phyloP scores from a whole-genome alignment of 257 asterid genomes.

The Przewalskia tangutica region DNA sequence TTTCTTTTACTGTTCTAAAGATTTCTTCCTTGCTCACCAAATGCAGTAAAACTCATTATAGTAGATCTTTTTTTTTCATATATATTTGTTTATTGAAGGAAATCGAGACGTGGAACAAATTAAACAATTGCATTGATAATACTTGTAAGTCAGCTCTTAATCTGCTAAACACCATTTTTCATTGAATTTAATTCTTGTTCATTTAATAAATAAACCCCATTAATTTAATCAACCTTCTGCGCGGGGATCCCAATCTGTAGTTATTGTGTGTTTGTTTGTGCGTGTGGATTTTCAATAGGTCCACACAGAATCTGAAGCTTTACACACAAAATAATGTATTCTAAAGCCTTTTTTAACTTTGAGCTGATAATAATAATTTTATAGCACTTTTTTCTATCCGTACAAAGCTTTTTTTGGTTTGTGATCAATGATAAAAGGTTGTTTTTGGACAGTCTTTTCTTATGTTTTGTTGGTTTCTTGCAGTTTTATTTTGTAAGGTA shows the following conservation, averaged over 20 bases:
- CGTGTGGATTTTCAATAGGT: neutral
- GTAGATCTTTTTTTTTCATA: neutral
- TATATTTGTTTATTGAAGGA: slow-evolving; percentile 9
- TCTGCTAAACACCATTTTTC: slow-evolving; percentile 22
- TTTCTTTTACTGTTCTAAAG: neutral
- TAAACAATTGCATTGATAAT: slow-evolving; percentile 1
- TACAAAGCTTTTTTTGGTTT: neutral
- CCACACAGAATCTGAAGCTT: slow-evolving; percentile 11
- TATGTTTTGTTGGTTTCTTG: too few relatives aligned
- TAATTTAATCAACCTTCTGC: neutral
- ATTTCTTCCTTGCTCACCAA: neutral
- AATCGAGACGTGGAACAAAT: slow-evolving; percentile 4
- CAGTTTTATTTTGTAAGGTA: slow-evolving; percentile 21
- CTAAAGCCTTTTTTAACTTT: slow-evolving; percentile 5
- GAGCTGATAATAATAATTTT: neutral
- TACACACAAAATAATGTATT: neutral
- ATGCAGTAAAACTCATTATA: neutral
- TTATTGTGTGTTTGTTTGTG: neutral
- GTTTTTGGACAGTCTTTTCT: neutral
- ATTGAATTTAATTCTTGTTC: neutral
- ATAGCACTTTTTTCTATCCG: neutral
- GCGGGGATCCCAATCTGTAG: slow-evolving; percentile 16
- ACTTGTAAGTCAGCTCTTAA: slow-evolving; percentile 48
- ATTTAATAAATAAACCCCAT: neutral
- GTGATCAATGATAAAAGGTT: neutral